Evolutionary conservation across 176 grass and related monocot genomes (phyloP).

Genomic region (Cenchrus americanus): DNA sequence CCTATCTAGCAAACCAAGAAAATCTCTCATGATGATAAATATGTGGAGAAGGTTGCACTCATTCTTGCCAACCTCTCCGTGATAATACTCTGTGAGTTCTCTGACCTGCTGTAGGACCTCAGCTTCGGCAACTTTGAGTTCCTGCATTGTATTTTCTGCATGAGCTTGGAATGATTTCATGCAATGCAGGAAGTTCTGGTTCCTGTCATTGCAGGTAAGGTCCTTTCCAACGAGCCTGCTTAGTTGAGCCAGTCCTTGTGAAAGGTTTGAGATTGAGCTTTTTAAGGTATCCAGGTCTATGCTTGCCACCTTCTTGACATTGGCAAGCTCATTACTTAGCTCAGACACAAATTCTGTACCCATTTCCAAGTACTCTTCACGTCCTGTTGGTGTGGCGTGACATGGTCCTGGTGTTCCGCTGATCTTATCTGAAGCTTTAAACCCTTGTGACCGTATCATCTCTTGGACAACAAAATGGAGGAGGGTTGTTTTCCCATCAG

Average conservation of each 20-base stretch:
- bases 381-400: constrained; percentile 26
- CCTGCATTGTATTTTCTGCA: constrained; percentile 61
- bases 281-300: constrained; percentile 76
- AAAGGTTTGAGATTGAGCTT: constrained; percentile 80
- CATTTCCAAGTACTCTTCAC: constrained; percentile 22
- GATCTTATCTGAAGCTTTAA: constrained; percentile 27
- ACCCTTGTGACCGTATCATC: constrained; percentile 63
- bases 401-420: background rate
- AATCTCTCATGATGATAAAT: constrained; percentile 85
- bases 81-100: constrained; percentile 85
- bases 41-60: constrained; percentile 75
- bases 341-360: constrained; percentile 62
- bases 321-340: constrained; percentile 72
- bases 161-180: constrained; percentile 62
- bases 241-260: constrained; percentile 60
- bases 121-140: constrained; percentile 61
- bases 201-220: constrained; percentile 35
- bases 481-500: constrained; percentile 82
- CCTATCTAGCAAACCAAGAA: constrained; percentile 76
- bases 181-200: constrained; percentile 57
- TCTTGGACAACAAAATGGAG: constrained; percentile 94
- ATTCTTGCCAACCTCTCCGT: constrained; percentile 78
- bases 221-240: constrained; percentile 56
- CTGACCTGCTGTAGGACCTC: constrained; percentile 63
- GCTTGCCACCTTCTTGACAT: constrained; percentile 84